Percentiles rank a stretch among this genome's conserved stretches.
phyloP scores from a whole-genome alignment of 148 eudicot species.

The Diospyros kaki region DNA sequence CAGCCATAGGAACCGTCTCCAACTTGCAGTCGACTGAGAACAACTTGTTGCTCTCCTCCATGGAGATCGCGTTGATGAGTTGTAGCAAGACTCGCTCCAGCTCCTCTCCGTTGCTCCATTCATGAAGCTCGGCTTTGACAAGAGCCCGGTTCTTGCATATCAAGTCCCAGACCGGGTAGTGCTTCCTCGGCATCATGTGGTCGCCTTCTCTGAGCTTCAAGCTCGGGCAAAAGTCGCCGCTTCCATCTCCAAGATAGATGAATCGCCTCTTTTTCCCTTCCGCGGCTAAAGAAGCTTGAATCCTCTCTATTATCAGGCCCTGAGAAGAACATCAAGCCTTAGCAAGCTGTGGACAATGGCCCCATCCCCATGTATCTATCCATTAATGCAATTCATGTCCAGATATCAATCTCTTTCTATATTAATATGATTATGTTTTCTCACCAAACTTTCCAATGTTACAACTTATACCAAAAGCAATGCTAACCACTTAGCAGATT shows the following conservation, averaged over 20 bases:
- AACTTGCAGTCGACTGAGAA: slow-evolving; percentile 56
- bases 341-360: neutral
- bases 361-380: too few relatives aligned
- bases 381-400: neutral
- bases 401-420: neutral
- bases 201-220: slow-evolving; percentile 57
- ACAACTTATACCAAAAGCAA: too few relatives aligned
- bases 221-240: slow-evolving; percentile 77
- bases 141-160: slow-evolving; percentile 42
- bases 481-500: too few relatives aligned
- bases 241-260: slow-evolving; percentile 69
- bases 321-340: slow-evolving; percentile 6
- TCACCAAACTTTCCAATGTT: too few relatives aligned
- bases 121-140: slow-evolving; percentile 53
- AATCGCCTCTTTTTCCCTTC: slow-evolving; percentile 42
- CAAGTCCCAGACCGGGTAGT: slow-evolving; percentile 72
- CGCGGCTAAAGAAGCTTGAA: slow-evolving; percentile 29
- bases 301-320: slow-evolving; percentile 55
- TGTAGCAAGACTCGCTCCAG: slow-evolving; percentile 42
- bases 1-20: slow-evolving; percentile 36
- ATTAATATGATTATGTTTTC: too few relatives aligned
- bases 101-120: slow-evolving; percentile 70
- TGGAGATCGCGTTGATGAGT: slow-evolving; percentile 30
- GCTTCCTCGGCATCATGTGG: slow-evolving; percentile 68
- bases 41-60: slow-evolving; percentile 14